Percentiles rank a stretch among this genome's conserved stretches.
Conservation (phyloP, 768 basidiomycete genomes). For the Tylopilus vinaceipallidus region DNA sequence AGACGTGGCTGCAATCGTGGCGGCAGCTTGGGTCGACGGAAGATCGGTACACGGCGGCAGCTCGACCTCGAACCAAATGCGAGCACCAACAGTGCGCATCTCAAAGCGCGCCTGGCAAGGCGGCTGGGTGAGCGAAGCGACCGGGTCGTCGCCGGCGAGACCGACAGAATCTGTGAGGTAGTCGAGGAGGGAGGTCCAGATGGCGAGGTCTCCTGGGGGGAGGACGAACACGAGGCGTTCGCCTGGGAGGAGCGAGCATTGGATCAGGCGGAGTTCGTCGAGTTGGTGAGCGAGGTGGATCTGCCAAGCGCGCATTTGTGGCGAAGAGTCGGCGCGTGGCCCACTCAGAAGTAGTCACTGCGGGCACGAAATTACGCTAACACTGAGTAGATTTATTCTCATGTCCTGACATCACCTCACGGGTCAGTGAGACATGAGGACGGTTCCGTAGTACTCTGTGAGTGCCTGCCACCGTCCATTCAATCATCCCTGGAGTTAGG, state of each 20-base stretch:
- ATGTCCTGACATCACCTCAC: no score
- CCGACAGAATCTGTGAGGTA: background rate
- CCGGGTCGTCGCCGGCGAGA: background rate
- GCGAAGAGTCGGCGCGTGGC: no score
- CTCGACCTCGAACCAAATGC: conserved; percentile 38
- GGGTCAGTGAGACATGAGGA: no score
- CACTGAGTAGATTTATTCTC: no score
- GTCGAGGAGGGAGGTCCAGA: conserved; percentile 32
- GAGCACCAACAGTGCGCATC: conserved; percentile 30
- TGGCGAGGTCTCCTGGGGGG: conserved; percentile 34
- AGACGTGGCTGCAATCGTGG: background rate
- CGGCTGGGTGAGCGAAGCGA: conserved; percentile 2
- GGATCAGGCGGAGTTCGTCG: conserved; percentile 59
- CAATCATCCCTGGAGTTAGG: no score
- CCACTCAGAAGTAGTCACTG: no score
- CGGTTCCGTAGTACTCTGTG: no score
- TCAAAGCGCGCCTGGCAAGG: conserved; percentile 35
- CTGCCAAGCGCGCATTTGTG: background rate
- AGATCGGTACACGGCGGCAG: conserved; percentile 14
- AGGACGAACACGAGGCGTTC: conserved; percentile 47
- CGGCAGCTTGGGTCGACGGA: background rate
- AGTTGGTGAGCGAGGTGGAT: conserved; percentile 25
- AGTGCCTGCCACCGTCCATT: no score
- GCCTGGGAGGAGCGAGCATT: conserved; percentile 58
- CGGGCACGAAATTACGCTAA: no score